Percentiles rank a stretch among this genome's conserved stretches.
phyloP scores from a whole-genome alignment of 805 yeast species.

The Hermanozyma aechmeae region DNA sequence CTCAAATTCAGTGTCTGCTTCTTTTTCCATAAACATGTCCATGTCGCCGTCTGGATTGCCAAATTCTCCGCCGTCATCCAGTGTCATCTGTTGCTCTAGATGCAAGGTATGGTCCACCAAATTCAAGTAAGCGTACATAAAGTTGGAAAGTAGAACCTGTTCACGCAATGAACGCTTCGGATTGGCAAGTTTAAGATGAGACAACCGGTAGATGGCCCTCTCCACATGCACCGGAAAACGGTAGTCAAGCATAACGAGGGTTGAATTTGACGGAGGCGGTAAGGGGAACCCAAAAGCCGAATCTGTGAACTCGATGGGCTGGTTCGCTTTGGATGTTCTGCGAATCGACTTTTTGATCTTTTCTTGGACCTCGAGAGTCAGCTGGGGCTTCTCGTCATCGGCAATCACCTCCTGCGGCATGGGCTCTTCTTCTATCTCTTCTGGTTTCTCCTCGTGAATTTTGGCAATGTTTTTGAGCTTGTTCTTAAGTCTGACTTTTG shows the following conservation, averaged over 20 bases:
- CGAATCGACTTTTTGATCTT: constrained; percentile 32
- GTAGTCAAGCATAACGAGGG: constrained; percentile 71
- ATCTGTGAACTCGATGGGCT: constrained; percentile 47
- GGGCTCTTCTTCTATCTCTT: background rate
- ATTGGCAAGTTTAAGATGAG: constrained; percentile 90
- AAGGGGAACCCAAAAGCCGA: constrained; percentile 84
- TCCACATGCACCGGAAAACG: constrained; percentile 93
- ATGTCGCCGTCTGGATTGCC: constrained; percentile 8
- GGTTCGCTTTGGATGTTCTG: constrained; percentile 33
- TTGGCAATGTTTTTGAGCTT: constrained; percentile 9
- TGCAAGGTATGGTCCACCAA: constrained; percentile 86
- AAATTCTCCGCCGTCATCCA: constrained; percentile 5
- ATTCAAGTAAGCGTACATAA: constrained; percentile 95
- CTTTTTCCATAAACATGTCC: constrained; percentile 9
- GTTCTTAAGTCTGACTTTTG: constrained; percentile 6
- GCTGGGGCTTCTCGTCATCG: constrained; percentile 17
- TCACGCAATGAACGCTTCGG: constrained; percentile 86
- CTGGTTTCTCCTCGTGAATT: constrained; percentile 5
- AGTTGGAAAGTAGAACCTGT: constrained; percentile 87
- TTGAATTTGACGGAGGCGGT: constrained; percentile 71
- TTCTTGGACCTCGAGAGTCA: constrained; percentile 34
- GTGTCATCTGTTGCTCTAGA: constrained; percentile 47
- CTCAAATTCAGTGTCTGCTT: constrained; percentile 11
- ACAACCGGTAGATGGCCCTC: constrained; percentile 85
- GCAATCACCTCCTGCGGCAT: constrained; percentile 1